Base-by-base conservation (phyloP, 2,329 filamentous ascomycete species). In the Chaetomium olivaceum region DNA sequence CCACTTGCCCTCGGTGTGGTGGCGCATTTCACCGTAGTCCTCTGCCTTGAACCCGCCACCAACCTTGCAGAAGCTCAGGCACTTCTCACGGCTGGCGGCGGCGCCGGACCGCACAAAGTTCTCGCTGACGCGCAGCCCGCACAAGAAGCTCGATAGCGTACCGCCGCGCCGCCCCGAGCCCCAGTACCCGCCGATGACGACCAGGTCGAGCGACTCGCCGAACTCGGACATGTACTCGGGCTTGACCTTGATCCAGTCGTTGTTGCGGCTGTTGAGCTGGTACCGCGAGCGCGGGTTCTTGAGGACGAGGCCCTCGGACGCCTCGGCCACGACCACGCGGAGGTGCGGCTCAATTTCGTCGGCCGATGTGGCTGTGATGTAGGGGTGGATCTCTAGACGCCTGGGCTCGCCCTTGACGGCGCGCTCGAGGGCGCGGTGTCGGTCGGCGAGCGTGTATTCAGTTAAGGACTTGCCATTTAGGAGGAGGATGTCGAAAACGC, bases 231-330 rank as follows among this genome's bases (percentile, higher is more conserved):
- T 97, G 77, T 99, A 99, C 70, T 99, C 95, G 1, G 95, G 95
- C 74, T 99, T 99, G 9, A 99, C 93, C 76, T 99, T 99, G 79
- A 97, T 90, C 95, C 95, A 99, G 77, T 97, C 92, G 72, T 96
- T 91, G 73, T 96, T 95, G 57, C 95, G 90, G 71, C 92, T 91
- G 74, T 96, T 97, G 11, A 98, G 83, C 7, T 87, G 85, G 76
- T 99, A 99, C 73, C 87, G 85, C 0, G 93, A 96, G 5, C 90
- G 85, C 8, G 95, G 95, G 69, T 97, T 98, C 80, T 99, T 99
- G 61, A 98, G 80, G 0, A 99, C 93, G 0, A 98, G 82, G 1
- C 95, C 95, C 76, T 98, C 95, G 0, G 91, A 94, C 0, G 91
- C 88, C 69, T 94, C 90, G 2, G 91, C 92, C 9, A 99, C 89